Conservation (phyloP, 192 early-diverging fungal species). For the Pilobolus umbonatus region DNA sequence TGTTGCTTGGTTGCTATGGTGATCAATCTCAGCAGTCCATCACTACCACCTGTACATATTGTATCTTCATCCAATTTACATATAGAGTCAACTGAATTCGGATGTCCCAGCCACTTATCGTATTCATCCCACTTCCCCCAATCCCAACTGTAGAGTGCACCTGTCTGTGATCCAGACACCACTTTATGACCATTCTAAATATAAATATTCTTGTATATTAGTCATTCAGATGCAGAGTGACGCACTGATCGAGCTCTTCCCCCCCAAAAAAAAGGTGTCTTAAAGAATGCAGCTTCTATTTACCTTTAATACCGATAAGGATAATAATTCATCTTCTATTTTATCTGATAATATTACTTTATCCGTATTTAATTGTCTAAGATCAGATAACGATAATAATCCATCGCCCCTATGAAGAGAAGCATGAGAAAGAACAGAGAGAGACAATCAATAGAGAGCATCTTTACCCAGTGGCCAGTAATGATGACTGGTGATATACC, state of each 20-base stretch:
- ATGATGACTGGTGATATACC: constrained; percentile 65
- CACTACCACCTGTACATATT: constrained; percentile 88
- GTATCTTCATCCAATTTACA: constrained; percentile 76
- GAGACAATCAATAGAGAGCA: background rate
- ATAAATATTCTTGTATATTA: background rate
- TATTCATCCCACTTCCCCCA: constrained; percentile 85
- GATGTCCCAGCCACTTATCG: constrained; percentile 89
- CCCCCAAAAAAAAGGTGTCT: too few species aligned
- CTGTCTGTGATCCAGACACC: constrained; percentile 86
- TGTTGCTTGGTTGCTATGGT: constrained; percentile 80
- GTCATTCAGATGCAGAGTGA: background rate
- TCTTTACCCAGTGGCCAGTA: constrained; percentile 67
- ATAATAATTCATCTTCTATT: constrained; percentile 93
- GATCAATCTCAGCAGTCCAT: constrained; percentile 83
- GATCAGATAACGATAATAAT: constrained; percentile 81
- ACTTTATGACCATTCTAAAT: constrained; percentile 74
- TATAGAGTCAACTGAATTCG: constrained; percentile 84
- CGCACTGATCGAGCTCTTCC: too few species aligned
- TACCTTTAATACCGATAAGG: constrained; percentile 66
- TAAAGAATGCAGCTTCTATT: constrained; percentile 3
- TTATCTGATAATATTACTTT: constrained; percentile 76
- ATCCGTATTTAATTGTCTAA: constrained; percentile 74
- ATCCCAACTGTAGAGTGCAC: constrained; percentile 80
- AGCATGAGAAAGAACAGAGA: background rate
- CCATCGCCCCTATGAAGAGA: constrained; percentile 74